Conservation (phyloP, 495 filamentous ascomycete species). For the Penicillium ochrochloron region DNA sequence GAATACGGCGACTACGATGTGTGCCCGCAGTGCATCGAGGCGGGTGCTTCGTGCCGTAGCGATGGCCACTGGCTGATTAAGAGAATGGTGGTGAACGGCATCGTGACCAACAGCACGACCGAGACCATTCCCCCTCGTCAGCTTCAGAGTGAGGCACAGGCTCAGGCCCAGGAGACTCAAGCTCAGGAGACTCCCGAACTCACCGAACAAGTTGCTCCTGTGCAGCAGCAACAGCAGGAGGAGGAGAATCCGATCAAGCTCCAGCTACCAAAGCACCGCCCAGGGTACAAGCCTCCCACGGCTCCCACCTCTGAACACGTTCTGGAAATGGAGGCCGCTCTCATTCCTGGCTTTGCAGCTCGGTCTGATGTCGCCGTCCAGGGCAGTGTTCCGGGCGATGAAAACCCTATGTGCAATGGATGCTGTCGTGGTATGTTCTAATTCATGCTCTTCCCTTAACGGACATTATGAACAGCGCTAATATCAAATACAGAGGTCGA, state of each 20-base stretch:
- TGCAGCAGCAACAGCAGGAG: neutral
- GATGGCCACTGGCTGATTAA: slow-evolving; percentile 93
- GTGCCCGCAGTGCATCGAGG: slow-evolving; percentile 76
- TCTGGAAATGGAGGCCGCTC: slow-evolving; percentile 17
- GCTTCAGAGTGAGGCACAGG: slow-evolving; percentile 15
- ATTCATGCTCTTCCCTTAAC: neutral
- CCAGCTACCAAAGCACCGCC: slow-evolving; percentile 3
- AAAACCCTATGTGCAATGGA: slow-evolving; percentile 87
- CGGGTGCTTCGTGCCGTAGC: slow-evolving; percentile 74
- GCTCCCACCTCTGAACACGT: slow-evolving; percentile 20
- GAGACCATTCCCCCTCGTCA: slow-evolving; percentile 73
- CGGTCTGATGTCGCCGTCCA: slow-evolving; percentile 18
- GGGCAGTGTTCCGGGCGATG: slow-evolving; percentile 31
- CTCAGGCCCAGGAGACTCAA: neutral
- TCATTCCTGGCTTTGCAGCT: neutral
- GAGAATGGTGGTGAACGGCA: slow-evolving; percentile 76
- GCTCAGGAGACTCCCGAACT: neutral
- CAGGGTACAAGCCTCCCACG: neutral
- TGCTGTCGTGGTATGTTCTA: slow-evolving; percentile 74
- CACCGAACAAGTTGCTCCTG: neutral
- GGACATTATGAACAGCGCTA: neutral
- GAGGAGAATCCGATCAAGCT: slow-evolving; percentile 18
- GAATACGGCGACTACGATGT: slow-evolving; percentile 95
- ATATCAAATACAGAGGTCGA: slow-evolving; percentile 59
- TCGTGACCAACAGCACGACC: slow-evolving; percentile 81